A percentile compares a stretch with the other conserved stretches of the same genome.
phyloP scores from a whole-genome alignment of 257 asterid species.

The Solanum microdontum region DNA sequence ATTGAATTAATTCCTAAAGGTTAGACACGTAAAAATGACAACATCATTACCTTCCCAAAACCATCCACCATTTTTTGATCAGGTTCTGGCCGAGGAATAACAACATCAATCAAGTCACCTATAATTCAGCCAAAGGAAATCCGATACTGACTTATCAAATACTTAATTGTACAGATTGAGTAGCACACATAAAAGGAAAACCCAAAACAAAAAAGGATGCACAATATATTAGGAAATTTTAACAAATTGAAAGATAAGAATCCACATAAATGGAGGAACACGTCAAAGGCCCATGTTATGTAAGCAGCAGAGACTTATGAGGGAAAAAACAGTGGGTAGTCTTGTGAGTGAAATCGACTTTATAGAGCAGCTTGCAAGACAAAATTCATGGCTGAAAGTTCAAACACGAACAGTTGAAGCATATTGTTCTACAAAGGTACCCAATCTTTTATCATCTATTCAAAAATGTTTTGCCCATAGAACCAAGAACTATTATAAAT shows the following conservation, averaged over 20 bases:
- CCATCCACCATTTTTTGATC: slow-evolving; percentile 17
- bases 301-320: neutral
- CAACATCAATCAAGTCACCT: slow-evolving; percentile 53
- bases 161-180: neutral
- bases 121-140: slow-evolving; percentile 10
- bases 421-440: neutral
- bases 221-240: neutral
- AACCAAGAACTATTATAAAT: neutral
- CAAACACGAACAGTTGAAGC: neutral
- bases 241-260: neutral
- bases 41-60: slow-evolving; percentile 44
- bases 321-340: neutral
- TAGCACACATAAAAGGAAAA: neutral
- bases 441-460: neutral
- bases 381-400: neutral
- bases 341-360: neutral
- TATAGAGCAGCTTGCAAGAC: neutral
- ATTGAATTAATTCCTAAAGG: neutral
- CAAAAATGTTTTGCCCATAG: neutral
- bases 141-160: neutral
- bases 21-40: neutral
- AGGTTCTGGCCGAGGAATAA: slow-evolving; percentile 54
- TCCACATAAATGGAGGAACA: neutral
- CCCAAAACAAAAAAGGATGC: neutral
- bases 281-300: neutral